These are phyloP conservation scores for Asterochloris sp. DNA, from an alignment of 139 green algal species.

Conservation along the genomic window DNA sequence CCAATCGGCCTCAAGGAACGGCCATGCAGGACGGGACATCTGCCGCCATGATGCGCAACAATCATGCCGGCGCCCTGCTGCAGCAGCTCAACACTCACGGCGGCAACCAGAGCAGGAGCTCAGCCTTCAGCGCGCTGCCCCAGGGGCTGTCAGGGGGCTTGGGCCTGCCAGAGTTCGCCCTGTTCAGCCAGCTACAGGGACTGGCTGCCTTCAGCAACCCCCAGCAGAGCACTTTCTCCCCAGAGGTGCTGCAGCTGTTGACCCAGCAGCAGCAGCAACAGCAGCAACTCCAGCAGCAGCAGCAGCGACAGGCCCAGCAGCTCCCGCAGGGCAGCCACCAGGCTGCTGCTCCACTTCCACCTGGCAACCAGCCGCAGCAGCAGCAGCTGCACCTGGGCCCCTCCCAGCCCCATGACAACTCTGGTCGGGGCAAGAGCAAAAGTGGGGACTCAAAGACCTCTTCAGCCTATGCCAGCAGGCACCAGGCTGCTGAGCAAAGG, in stretches of 20 bases:
- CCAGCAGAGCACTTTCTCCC: not conserved
- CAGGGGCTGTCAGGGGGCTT: no score
- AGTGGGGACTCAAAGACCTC: constrained; percentile 22
- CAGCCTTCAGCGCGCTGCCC: no score
- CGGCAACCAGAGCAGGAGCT: no score
- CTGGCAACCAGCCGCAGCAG: not conserved
- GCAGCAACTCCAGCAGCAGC: constrained; percentile 12
- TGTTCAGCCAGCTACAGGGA: constrained; percentile 15
- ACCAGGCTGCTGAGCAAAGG: constrained; percentile 70
- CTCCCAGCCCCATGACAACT: no score
- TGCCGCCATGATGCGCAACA: no score
- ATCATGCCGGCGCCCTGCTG: no score
- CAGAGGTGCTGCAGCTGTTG: not conserved
- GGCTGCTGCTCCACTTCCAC: not conserved
- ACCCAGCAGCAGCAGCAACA: constrained; percentile 10
- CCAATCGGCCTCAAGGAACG: no score
- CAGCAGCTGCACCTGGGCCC: not conserved
- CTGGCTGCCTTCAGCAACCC: not conserved
- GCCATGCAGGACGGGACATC: no score
- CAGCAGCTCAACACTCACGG: no score
- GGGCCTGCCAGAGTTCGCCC: not conserved
- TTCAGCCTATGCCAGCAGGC: constrained; percentile 48
- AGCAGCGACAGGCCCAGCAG: constrained; percentile 7
- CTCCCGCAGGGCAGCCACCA: not conserved
- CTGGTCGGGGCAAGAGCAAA: not conserved